phyloP scores from a whole-genome alignment of 495 filamentous ascomycete genomes.

The Podospora australis region DNA sequence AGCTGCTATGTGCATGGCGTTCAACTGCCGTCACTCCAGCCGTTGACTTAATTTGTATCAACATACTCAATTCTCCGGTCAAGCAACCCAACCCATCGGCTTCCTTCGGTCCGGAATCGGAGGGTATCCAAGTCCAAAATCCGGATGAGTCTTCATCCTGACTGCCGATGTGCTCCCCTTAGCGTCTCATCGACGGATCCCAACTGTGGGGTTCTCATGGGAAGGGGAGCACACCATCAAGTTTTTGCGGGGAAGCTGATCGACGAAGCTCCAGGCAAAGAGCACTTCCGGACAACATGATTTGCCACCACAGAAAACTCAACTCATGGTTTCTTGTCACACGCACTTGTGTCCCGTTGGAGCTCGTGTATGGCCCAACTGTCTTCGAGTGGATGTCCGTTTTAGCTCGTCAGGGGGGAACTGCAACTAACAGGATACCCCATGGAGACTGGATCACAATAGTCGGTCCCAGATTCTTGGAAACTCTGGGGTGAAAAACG shows the following conservation, averaged over 20 bases:
- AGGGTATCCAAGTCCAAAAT: neutral
- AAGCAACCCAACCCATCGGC: no score
- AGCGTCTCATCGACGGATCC: neutral
- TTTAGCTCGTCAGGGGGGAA: conserved; percentile 3
- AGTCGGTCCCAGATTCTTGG: conserved; percentile 7
- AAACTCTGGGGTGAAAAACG: conserved; percentile 4
- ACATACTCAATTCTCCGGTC: no score
- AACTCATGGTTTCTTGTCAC: neutral
- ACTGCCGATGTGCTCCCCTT: conserved; percentile 7
- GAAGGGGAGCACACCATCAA: neutral
- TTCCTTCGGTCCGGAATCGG: conserved; percentile 1
- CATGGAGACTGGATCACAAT: conserved; percentile 2
- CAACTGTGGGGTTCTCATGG: conserved; percentile 5
- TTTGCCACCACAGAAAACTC: conserved; percentile 4
- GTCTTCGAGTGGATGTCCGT: conserved; percentile 6
- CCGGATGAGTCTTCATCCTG: conserved; percentile 18
- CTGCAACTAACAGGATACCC: neutral
- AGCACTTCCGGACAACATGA: conserved; percentile 8
- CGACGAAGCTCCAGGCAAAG: neutral
- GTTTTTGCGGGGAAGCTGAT: conserved; percentile 13
- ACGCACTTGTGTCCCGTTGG: neutral
- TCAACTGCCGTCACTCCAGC: no score
- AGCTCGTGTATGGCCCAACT: conserved; percentile 8
- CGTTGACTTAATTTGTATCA: neutral
- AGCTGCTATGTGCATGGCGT: no score